These are phyloP conservation scores for Periglandula ipomoeae DNA, from an alignment of 2,329 filamentous ascomycete genomes.

Conservation along the genomic window DNA sequence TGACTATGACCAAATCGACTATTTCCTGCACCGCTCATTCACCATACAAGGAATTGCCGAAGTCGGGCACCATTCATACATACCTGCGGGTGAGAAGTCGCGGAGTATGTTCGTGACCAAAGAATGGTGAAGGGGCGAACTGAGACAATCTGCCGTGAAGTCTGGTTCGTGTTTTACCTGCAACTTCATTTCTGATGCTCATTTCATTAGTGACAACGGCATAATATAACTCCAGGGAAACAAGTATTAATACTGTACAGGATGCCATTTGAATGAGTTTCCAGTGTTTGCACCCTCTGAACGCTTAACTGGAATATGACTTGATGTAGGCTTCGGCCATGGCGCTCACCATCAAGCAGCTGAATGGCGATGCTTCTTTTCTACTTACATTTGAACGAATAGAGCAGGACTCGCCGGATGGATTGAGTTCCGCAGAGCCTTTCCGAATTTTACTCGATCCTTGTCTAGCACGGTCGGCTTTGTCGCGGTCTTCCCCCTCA, in stretches of 20 bases:
- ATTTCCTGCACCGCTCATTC: too few relatives aligned
- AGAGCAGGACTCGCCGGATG: slow-evolving; percentile 14
- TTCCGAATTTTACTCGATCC: slow-evolving; percentile 66
- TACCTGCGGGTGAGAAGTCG: too few relatives aligned
- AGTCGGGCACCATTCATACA: too few relatives aligned
- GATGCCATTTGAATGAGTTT: background rate
- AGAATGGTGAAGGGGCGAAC: background rate
- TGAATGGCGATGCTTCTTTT: slow-evolving; percentile 58
- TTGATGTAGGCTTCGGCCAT: slow-evolving; percentile 27
- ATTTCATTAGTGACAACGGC: background rate
- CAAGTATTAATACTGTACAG: background rate
- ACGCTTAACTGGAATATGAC: background rate
- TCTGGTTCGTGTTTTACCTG: background rate
- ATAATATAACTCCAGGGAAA: background rate
- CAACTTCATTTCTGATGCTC: background rate
- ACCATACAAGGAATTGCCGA: too few relatives aligned
- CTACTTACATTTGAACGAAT: slow-evolving; percentile 52
- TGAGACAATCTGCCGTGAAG: background rate
- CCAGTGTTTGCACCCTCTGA: background rate
- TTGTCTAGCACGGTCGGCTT: slow-evolving; percentile 54
- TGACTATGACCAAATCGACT: too few relatives aligned
- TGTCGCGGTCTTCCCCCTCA: slow-evolving; percentile 53
- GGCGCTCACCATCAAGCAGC: slow-evolving; percentile 53
- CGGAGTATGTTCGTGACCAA: background rate
- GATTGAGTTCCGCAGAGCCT: slow-evolving; percentile 23